Evolutionary conservation across 2,329 filamentous ascomycete species (phyloP).

Genomic region (Apiospora kogelbergensis): DNA sequence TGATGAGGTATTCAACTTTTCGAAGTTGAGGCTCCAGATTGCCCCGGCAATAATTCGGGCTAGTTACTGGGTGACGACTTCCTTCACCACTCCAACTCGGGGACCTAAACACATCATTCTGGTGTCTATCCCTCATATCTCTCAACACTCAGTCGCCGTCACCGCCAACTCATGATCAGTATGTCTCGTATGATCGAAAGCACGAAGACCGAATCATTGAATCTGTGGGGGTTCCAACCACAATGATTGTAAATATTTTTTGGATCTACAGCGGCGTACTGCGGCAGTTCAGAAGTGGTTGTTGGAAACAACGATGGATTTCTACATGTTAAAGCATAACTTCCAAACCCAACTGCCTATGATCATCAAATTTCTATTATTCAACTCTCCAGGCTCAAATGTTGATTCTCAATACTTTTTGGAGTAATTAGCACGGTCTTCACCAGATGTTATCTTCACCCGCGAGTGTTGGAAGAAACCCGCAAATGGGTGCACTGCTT

Average conservation of each 20-base stretch:
- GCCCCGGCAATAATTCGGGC: constrained; percentile 2
- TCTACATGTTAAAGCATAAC: too few species aligned
- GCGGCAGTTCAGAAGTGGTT: background rate
- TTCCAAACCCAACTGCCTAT: background rate
- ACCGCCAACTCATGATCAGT: background rate
- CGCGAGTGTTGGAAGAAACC: background rate
- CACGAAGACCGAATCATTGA: too few species aligned
- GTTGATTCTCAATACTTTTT: background rate
- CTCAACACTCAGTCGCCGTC: too few species aligned
- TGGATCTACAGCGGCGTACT: background rate
- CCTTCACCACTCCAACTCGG: background rate
- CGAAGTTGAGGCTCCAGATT: background rate
- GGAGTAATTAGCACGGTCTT: too few species aligned
- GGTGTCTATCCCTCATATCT: background rate
- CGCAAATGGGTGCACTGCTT: background rate
- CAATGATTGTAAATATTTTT: too few species aligned
- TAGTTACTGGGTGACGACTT: background rate
- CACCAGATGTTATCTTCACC: background rate
- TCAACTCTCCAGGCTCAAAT: too few species aligned
- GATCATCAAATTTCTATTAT: background rate
- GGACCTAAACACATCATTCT: background rate
- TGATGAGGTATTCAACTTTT: background rate
- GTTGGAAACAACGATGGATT: too few species aligned
- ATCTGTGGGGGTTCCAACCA: too few species aligned
- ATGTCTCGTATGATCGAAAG: background rate